Evolutionary conservation across 108 stramenopile genomes (phyloP).

Genomic region (Conticribra weissflogii): DNA sequence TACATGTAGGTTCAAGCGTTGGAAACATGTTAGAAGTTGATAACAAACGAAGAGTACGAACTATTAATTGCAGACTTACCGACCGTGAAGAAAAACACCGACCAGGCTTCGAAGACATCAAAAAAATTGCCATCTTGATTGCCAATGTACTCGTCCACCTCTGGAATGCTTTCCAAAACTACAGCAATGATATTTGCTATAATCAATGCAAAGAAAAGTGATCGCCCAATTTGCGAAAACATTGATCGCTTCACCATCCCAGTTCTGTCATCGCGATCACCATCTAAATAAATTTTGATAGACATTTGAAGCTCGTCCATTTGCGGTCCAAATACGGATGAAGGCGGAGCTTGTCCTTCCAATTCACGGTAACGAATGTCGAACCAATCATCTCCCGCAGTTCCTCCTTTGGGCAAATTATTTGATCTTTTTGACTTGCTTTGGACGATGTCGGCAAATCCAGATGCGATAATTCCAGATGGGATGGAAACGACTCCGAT

Average conservation of each 20-base stretch:
- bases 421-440: conserved; percentile 60
- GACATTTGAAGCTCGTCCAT: conserved; percentile 64
- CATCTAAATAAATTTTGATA: conserved; percentile 79
- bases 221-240: conserved; percentile 42
- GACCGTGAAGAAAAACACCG: conserved; percentile 79
- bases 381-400: conserved; percentile 86
- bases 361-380: conserved; percentile 62
- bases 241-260: conserved; percentile 51
- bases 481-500: conserved; percentile 92
- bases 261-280: conserved; percentile 39
- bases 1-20: not conserved
- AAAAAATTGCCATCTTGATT: conserved; percentile 77
- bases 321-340: conserved; percentile 59
- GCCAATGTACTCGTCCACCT: conserved; percentile 71
- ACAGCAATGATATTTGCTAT: conserved; percentile 84
- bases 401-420: conserved; percentile 12
- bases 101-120: conserved; percentile 79
- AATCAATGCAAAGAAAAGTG: conserved; percentile 80
- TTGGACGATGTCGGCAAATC: conserved; percentile 87
- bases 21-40: conserved; percentile 3
- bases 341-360: conserved; percentile 58
- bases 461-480: conserved; percentile 85
- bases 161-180: conserved; percentile 75
- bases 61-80: conserved; percentile 31
- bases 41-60: not conserved